Percentiles rank a stretch among this genome's conserved stretches.
Conservation (phyloP, 2,329 filamentous ascomycete species). For the Rugonectria rugulosa region DNA sequence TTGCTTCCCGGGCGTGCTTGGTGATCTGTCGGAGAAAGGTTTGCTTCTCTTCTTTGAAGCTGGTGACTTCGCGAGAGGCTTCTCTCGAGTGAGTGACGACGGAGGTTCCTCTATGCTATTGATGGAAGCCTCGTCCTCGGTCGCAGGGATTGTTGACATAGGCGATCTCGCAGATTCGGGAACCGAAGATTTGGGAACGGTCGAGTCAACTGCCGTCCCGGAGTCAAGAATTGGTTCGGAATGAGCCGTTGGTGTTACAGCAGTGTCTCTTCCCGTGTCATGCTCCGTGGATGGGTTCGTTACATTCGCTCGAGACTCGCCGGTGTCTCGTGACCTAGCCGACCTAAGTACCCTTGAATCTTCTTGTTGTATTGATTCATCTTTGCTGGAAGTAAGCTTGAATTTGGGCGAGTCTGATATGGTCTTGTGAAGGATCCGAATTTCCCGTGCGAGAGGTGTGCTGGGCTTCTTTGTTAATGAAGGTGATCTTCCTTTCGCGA, state of each 20-base stretch:
- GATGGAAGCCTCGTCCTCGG: neutral
- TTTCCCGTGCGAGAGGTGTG: constrained; percentile 11
- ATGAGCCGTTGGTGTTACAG: neutral
- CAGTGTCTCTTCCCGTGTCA: neutral
- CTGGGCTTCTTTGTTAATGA: neutral
- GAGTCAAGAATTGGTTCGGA: neutral
- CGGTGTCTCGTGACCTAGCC: neutral
- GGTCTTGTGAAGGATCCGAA: constrained; percentile 29
- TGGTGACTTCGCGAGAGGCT: neutral
- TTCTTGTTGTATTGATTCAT: neutral
- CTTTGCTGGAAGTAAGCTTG: neutral
- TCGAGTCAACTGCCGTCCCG: neutral
- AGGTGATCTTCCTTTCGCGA: neutral
- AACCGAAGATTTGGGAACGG: neutral
- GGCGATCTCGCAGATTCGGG: neutral
- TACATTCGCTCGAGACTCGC: no score
- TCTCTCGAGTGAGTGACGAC: neutral
- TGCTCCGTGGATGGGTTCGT: neutral
- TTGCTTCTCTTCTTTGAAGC: constrained; percentile 19
- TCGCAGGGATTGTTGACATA: neutral
- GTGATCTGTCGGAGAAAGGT: neutral
- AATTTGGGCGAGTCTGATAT: constrained; percentile 2
- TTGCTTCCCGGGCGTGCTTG: neutral
- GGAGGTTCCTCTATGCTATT: neutral
- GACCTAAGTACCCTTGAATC: neutral